Evolutionary conservation across 202 grass and related monocot species (phyloP), one percentile per base, ranked within the genome.

Genomic region (Hordeum pubiflorum): DNA sequence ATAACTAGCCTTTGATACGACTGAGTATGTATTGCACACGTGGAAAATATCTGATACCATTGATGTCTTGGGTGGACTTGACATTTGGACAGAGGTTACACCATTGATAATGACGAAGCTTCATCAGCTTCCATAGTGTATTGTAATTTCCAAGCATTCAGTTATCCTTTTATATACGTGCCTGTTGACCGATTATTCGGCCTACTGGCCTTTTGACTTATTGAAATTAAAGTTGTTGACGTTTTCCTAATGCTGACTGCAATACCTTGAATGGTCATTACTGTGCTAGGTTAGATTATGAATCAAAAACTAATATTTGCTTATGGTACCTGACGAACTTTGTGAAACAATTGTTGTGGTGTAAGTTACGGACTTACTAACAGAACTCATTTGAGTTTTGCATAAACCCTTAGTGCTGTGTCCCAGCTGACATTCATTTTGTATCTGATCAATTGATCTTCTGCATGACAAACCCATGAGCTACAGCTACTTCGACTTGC

Each of bases 201-300:
- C 14, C 3, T 58, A 64, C 27, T 43, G 2, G 17, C 14, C 3
- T 72, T 72, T 37, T 81, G 34, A 69, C 23, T 27, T 74, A 1
- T 6, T 82, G 13, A 50, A 48, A 18, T 79, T 82, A 68, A 46
- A 75, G 54, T 4, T 69, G 54, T 11, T 58, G 66, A 24, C 24
- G 17, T 79, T 82, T 58, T 62, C 59, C 79, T 79, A 56, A 24
- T 37, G 40, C 74, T 69, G 74, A 82, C 40, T 32, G 20, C 72
- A 59, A 31, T 82, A 74, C n/a, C 22, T 82, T 82, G 65, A 11
- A 36, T 37, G 24, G 2, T 56, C 1, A 63, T 86, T 82, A 44
- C 74, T 63, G 40, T 57, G 58, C 38, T 66, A 74, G 36, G 10
- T 36, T 69, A 27, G 1, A 37, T 43, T 67, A 24, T 69, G 15